Conservation (phyloP, 208 protist species). For the Tritrichomonas foetus region DNA sequence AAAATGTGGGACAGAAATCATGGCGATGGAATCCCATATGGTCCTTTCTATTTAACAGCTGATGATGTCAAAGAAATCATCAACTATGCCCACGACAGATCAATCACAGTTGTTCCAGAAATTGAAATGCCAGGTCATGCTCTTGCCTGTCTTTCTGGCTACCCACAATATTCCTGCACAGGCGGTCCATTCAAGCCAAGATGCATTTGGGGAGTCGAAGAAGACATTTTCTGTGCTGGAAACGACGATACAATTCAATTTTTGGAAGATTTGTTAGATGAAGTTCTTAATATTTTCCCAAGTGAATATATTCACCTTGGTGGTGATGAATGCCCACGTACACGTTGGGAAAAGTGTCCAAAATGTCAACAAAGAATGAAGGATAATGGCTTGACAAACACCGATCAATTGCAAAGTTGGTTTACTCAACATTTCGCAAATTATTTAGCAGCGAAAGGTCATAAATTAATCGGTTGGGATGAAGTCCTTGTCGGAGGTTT, state of each 20-base stretch:
- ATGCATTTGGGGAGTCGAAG: not conserved
- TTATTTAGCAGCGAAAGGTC: not conserved
- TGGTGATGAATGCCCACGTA: not conserved
- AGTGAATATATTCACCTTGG: slow-evolving; percentile 32
- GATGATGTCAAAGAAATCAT: slow-evolving; percentile 40
- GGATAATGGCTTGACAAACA: not conserved
- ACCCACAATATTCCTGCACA: not conserved
- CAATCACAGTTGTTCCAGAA: slow-evolving; percentile 38
- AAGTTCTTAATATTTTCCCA: not conserved
- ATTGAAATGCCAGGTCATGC: too few relatives aligned
- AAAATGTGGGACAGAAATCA: too few relatives aligned
- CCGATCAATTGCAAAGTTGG: not conserved
- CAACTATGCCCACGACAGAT: slow-evolving; percentile 8
- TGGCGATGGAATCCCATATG: too few relatives aligned
- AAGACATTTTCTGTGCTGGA: too few relatives aligned
- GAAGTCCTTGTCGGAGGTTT: not conserved
- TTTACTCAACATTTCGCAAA: not conserved
- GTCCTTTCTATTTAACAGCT: slow-evolving; percentile 1
- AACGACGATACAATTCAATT: too few relatives aligned
- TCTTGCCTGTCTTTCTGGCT: not conserved
- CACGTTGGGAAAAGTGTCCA: not conserved
- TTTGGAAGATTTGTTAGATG: not conserved
- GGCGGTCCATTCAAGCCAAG: not conserved
- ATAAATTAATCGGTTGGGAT: not conserved
- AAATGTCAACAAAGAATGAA: not conserved